Conservation (phyloP, 805 yeast species). For the Nakazawaea wyomingensis region DNA sequence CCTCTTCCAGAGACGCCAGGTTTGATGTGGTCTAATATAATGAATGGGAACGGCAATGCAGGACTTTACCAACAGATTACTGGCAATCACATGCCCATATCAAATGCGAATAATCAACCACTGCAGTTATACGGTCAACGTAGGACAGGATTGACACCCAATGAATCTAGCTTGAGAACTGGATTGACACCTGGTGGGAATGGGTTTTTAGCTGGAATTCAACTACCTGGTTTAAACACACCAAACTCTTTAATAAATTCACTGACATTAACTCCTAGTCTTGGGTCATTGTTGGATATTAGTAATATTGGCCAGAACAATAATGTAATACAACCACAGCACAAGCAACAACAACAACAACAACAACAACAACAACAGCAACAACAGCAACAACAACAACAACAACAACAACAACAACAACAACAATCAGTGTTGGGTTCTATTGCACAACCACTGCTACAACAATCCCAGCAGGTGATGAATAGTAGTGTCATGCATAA, state of each 20-base stretch:
- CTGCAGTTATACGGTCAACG: conserved; percentile 24
- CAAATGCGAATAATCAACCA: conserved; percentile 7
- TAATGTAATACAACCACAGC: conserved; percentile 13
- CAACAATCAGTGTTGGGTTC: too few relatives aligned
- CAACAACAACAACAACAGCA: conserved; percentile 7
- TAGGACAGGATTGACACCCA: conserved; percentile 67
- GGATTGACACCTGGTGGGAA: conserved; percentile 68
- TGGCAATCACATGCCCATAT: background rate
- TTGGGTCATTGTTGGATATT: conserved; percentile 23
- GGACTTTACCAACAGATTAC: background rate
- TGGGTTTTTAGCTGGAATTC: conserved; percentile 29
- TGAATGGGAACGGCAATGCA: conserved; percentile 1
- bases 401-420: conserved; percentile 7
- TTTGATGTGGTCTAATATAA: conserved; percentile 10
- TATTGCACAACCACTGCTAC: too few relatives aligned
- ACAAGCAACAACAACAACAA: conserved; percentile 11
- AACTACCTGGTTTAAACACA: conserved; percentile 28
- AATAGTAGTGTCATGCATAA: too few relatives aligned
- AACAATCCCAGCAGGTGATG: background rate
- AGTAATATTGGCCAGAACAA: background rate
- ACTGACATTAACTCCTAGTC: conserved; percentile 45
- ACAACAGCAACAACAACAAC: conserved; percentile 14
- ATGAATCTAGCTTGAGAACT: conserved; percentile 65
- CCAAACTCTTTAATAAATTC: conserved; percentile 9
- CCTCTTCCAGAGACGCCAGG: conserved; percentile 14